These are phyloP conservation scores for Cladophialophora immunda DNA, from an alignment of 2,329 filamentous ascomycete species.

Conservation along the genomic window DNA sequence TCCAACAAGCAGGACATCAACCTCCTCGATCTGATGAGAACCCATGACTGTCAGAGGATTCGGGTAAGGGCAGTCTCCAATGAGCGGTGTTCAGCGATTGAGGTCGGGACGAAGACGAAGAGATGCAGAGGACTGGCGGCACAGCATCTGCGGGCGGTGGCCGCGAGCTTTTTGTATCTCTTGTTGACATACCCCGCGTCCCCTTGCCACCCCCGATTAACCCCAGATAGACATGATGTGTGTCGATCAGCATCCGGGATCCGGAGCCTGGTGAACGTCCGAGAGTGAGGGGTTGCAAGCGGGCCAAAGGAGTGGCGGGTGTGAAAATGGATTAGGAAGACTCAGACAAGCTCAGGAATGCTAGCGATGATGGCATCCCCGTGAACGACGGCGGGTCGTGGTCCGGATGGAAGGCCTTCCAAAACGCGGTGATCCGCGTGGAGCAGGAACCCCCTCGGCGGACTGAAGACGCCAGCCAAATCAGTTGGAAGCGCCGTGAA, in stretches of 20 bases:
- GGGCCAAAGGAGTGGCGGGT: conserved; percentile 30
- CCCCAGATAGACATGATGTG: conserved; percentile 16
- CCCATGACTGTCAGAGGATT: conserved; percentile 23
- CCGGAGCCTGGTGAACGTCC: neutral
- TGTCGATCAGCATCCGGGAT: conserved; percentile 9
- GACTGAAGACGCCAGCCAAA: neutral
- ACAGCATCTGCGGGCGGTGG: neutral
- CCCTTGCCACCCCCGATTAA: neutral
- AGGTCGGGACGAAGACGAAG: neutral
- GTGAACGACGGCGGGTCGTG: conserved; percentile 4
- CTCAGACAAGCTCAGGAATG: neutral
- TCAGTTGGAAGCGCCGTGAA: neutral
- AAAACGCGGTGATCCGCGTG: conserved; percentile 4
- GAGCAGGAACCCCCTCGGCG: neutral
- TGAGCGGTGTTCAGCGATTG: neutral
- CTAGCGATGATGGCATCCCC: neutral
- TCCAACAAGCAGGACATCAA: conserved; percentile 42
- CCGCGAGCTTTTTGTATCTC: neutral
- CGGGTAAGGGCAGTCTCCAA: neutral
- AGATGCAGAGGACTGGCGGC: neutral
- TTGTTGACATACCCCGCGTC: conserved; percentile 26
- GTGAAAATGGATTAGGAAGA: neutral
- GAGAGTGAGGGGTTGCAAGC: conserved; percentile 29
- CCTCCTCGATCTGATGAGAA: conserved; percentile 30
- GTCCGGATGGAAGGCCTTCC: conserved; percentile 6